These are phyloP conservation scores for Neurospora sp. DNA, from an alignment of 495 filamentous ascomycete genomes.

Conservation along the genomic window DNA sequence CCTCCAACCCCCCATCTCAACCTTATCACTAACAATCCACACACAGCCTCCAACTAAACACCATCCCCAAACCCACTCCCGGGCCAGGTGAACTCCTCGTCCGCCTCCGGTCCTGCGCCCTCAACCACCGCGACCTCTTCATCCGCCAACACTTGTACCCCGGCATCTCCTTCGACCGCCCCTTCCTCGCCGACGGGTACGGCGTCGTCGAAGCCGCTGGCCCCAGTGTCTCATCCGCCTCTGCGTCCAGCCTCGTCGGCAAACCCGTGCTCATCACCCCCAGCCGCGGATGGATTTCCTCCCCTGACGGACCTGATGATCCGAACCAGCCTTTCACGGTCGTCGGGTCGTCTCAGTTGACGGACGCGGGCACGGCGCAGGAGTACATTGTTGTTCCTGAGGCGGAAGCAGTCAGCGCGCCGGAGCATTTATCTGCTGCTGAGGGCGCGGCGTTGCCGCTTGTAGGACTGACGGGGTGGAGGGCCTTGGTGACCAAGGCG, in stretches of 20 bases:
- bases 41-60: slow-evolving; percentile 50
- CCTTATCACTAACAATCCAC: not conserved
- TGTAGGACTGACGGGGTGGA: slow-evolving; percentile 78
- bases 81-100: slow-evolving; percentile 56
- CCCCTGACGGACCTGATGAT: slow-evolving; percentile 63
- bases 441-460: slow-evolving; percentile 78
- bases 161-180: slow-evolving; percentile 60
- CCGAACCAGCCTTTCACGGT: slow-evolving; percentile 47
- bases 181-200: slow-evolving; percentile 69
- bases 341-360: slow-evolving; percentile 57
- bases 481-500: slow-evolving; percentile 63
- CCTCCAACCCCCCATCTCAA: not conserved
- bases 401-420: slow-evolving; percentile 62
- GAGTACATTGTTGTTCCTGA: slow-evolving; percentile 61
- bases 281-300: slow-evolving; percentile 60
- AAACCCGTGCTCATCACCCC: slow-evolving; percentile 71
- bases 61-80: slow-evolving; percentile 49
- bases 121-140: slow-evolving; percentile 91
- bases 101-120: slow-evolving; percentile 59
- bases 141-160: slow-evolving; percentile 88
- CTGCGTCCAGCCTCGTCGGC: slow-evolving; percentile 17
- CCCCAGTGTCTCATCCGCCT: slow-evolving; percentile 30
- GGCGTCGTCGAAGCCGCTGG: slow-evolving; percentile 60
- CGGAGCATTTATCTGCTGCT: slow-evolving; percentile 54
- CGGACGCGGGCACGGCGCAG: slow-evolving; percentile 56